Base-by-base conservation (phyloP, 352 stramenopile species). In the Phytophthora europaea region DNA sequence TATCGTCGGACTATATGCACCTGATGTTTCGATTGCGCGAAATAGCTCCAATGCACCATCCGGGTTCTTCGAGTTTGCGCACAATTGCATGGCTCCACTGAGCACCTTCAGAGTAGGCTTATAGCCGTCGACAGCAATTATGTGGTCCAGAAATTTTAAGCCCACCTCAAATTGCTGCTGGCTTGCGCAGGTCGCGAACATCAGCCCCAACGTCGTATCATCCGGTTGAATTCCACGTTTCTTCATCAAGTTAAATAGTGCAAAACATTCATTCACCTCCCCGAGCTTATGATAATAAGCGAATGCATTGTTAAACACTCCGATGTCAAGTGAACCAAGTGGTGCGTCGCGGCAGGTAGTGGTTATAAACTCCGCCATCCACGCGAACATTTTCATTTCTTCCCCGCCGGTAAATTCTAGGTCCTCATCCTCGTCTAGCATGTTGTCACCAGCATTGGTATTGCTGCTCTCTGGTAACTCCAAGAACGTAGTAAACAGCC, bases 201-300 rank as follows among this genome's bases (percentile, higher is more conserved):
- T 65, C 3, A 94, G 66, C 3, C 78, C 72, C n/a, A 93, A 65
- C 22, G 83, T 90, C 20, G 80, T 70, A 18, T 88, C 65, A 33
- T 88, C 82, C 3, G 79, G 76, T 23, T 73, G 12, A 57, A 92
- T 75, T 0, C 69, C 73, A 10, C 83, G 72, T 16, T 61, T 68
- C n/a, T 78, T 72, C 85, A 95, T 91, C 16, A 77, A 75, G 69
- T 90, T 87, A 65, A 88, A 92, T 43, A 93, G 51, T 20, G 84
- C 66, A 56, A 92, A 90, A 1, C 75, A 77, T 45, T 65, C 57
- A 15, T 89, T 71, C 7, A 82, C 70, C 13, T 92, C 76, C n/a
- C 80, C 79, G n/a, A 81, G 63, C 15, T 67, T 78, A 16, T 89
- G 78, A 23, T 88, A 88, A 54, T 80, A 92, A 58, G 92, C 86